Evolutionary conservation across 148 eudicot species (phyloP).

Genomic region (Rhododendron griersonianum): DNA sequence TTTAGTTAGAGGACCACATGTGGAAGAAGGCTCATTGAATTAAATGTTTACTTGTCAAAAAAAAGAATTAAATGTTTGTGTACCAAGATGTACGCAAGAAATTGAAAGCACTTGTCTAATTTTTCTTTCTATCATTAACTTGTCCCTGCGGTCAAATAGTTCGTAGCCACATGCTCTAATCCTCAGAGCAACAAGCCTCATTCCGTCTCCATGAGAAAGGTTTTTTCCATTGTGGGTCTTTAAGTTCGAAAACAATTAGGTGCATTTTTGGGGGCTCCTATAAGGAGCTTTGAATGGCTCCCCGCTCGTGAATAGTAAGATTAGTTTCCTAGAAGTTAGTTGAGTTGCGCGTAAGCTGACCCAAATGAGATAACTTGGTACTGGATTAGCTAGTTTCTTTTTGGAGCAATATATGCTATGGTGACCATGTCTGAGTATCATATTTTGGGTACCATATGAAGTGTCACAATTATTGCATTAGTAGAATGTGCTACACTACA

Average conservation of each 20-base stretch:
- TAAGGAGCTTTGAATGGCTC: neutral
- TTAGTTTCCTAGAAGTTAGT: neutral
- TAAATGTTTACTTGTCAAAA: neutral
- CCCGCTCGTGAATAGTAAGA: neutral
- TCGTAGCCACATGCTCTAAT: neutral
- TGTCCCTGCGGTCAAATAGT: neutral
- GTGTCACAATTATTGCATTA: too few relatives aligned
- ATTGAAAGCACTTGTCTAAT: neutral
- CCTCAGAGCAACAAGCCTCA: too few relatives aligned
- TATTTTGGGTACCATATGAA: too few relatives aligned
- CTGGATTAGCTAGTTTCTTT: neutral
- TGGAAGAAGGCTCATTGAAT: neutral
- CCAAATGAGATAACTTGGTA: neutral
- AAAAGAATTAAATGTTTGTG: neutral
- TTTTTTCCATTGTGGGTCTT: neutral
- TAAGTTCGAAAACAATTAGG: too few relatives aligned
- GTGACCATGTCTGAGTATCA: too few relatives aligned
- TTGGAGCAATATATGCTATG: too few relatives aligned
- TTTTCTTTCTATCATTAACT: neutral
- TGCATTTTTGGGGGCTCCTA: too few relatives aligned
- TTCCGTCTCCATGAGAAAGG: too few relatives aligned
- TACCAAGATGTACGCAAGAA: neutral
- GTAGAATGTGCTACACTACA: too few relatives aligned
- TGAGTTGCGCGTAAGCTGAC: neutral
- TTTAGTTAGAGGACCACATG: neutral